These are phyloP conservation scores for Clonostachys sp. DNA, from an alignment of 2,329 filamentous ascomycete genomes.

Conservation along the genomic window DNA sequence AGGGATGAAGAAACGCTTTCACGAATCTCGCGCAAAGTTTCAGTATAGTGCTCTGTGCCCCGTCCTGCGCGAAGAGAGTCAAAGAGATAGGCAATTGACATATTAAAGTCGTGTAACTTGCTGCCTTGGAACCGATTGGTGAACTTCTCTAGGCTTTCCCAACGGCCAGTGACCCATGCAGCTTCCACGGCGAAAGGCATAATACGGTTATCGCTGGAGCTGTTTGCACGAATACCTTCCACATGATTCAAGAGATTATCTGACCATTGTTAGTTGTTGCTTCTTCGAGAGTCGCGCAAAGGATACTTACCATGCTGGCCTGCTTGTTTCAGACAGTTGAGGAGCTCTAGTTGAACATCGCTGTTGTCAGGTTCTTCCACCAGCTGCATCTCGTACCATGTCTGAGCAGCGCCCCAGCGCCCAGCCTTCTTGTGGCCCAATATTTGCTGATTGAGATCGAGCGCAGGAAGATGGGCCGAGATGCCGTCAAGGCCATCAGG, in stretches of 20 bases:
- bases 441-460: conserved; percentile 93
- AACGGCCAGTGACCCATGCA: conserved; percentile 83
- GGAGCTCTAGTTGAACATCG: conserved; percentile 75
- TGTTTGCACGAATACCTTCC: conserved; percentile 62
- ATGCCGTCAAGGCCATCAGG: conserved; percentile 95
- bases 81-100: conserved; percentile 62
- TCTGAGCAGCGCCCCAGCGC: conserved; percentile 90
- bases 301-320: conserved; percentile 74
- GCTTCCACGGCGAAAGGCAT: conserved; percentile 86
- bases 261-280: conserved; percentile 26
- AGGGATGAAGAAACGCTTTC: conserved; percentile 69
- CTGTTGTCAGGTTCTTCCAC: conserved; percentile 72
- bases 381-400: conserved; percentile 93
- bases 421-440: conserved; percentile 90
- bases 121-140: conserved; percentile 49
- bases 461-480: conserved; percentile 75
- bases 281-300: background rate
- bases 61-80: conserved; percentile 54
- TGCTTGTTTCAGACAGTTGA: conserved; percentile 90
- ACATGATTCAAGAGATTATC: conserved; percentile 84
- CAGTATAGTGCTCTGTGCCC: conserved; percentile 46
- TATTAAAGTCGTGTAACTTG: conserved; percentile 64
- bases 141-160: conserved; percentile 70
- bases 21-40: conserved; percentile 59
- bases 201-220: conserved; percentile 53